phyloP scores from a whole-genome alignment of 768 basidiomycete genomes.

The Auricularia heimuer region DNA sequence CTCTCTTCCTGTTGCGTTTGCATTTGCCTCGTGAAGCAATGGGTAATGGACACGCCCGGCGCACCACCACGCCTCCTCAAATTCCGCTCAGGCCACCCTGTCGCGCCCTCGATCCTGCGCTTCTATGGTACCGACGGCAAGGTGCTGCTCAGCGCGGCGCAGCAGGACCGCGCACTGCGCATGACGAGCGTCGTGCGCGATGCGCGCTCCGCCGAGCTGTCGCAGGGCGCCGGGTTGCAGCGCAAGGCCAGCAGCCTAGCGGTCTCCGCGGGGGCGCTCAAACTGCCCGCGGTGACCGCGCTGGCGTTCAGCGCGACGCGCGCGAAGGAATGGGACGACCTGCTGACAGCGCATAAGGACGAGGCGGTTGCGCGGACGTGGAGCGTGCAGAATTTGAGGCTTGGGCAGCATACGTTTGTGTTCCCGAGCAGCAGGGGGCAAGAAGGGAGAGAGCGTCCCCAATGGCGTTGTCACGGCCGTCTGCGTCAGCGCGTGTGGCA shows the following conservation, averaged over 20 bases:
- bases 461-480: slow-evolving; percentile 56
- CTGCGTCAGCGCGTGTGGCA: slow-evolving; percentile 89
- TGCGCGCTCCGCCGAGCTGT: slow-evolving; percentile 88
- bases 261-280: slow-evolving; percentile 70
- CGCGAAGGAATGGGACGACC: slow-evolving; percentile 95
- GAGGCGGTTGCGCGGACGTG: slow-evolving; percentile 80
- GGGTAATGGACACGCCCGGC: slow-evolving; percentile 90
- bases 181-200: slow-evolving; percentile 92
- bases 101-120: slow-evolving; percentile 82
- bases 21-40: slow-evolving; percentile 55
- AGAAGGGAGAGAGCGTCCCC: slow-evolving; percentile 10
- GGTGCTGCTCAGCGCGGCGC: slow-evolving; percentile 76
- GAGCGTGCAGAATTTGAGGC: slow-evolving; percentile 71
- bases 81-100: slow-evolving; percentile 84
- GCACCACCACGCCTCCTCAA: slow-evolving; percentile 81
- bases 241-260: slow-evolving; percentile 74
- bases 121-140: slow-evolving; percentile 99
- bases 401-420: slow-evolving; percentile 67
- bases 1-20: not conserved
- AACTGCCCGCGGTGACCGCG: slow-evolving; percentile 71
- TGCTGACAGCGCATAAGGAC: slow-evolving; percentile 81
- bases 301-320: slow-evolving; percentile 72
- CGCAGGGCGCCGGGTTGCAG: slow-evolving; percentile 72
- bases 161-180: slow-evolving; percentile 74
- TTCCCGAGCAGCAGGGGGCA: slow-evolving; percentile 23